phyloP scores from a whole-genome alignment of 768 basidiomycete genomes.

The Collybia sp. region DNA sequence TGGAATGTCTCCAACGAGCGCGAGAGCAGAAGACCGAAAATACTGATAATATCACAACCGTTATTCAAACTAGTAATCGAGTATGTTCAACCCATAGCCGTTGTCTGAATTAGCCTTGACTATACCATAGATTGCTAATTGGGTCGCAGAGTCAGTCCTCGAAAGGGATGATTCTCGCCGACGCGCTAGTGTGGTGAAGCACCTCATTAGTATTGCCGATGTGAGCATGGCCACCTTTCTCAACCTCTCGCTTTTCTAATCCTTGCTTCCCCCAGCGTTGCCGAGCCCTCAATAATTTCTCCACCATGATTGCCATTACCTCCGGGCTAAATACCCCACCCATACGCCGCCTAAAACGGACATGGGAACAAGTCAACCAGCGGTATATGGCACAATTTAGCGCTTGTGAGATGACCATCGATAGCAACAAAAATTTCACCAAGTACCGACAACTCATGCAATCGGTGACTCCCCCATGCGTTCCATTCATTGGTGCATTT shows the following conservation, averaged over 20 bases:
- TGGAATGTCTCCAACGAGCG: slow-evolving; percentile 85
- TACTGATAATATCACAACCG: slow-evolving; percentile 79
- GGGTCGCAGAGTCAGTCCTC: slow-evolving; percentile 87
- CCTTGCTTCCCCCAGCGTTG: slow-evolving; percentile 60
- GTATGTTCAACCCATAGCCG: slow-evolving; percentile 31
- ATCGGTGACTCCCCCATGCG: slow-evolving; percentile 84
- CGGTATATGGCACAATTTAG: slow-evolving; percentile 70
- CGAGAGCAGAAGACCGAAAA: slow-evolving; percentile 71
- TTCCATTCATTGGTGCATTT: slow-evolving; percentile 87
- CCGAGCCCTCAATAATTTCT: slow-evolving; percentile 87
- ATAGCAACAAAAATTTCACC: slow-evolving; percentile 90
- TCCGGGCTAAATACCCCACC: slow-evolving; percentile 93
- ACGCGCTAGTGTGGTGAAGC: slow-evolving; percentile 79
- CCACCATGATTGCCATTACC: slow-evolving; percentile 93
- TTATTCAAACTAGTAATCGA: slow-evolving; percentile 86
- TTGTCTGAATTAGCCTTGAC: not conserved
- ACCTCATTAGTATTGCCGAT: slow-evolving; percentile 89
- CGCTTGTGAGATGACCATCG: slow-evolving; percentile 84
- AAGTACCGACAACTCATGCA: slow-evolving; percentile 86
- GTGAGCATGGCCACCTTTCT: slow-evolving; percentile 39
- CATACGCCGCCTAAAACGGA: slow-evolving; percentile 87
- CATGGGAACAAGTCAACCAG: slow-evolving; percentile 85
- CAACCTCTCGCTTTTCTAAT: slow-evolving; percentile 4
- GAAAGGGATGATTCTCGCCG: slow-evolving; percentile 77
- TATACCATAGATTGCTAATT: slow-evolving; percentile 72